Conservation (phyloP, 2,329 filamentous ascomycete genomes). For the Ceratocystis alfenasii region DNA sequence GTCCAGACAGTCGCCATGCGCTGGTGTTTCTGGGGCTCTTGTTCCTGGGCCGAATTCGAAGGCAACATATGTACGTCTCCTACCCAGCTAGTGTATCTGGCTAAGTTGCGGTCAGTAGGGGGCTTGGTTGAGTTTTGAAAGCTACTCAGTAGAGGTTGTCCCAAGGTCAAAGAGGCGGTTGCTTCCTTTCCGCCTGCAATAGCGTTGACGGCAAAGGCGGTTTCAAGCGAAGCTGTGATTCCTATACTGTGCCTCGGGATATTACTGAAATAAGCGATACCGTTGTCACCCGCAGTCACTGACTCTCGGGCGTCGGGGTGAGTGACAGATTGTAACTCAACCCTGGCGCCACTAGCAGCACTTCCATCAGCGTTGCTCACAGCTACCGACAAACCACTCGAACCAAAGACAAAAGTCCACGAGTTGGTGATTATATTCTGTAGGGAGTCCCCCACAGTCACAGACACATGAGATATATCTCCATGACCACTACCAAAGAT, state of each 20-base stretch:
- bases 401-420: slow-evolving; percentile 17
- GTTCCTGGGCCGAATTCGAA: neutral
- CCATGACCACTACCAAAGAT: slow-evolving; percentile 10
- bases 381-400: neutral
- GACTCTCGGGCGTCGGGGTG: slow-evolving; percentile 15
- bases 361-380: slow-evolving; percentile 15
- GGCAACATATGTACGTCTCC: slow-evolving; percentile 1
- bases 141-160: neutral
- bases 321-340: slow-evolving; percentile 4
- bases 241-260: slow-evolving; percentile 18
- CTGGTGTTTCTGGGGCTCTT: neutral
- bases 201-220: slow-evolving; percentile 12
- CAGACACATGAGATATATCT: slow-evolving; percentile 16
- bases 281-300: neutral
- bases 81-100: neutral
- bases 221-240: slow-evolving; percentile 13
- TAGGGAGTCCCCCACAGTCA: slow-evolving; percentile 12
- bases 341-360: slow-evolving; percentile 8
- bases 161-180: neutral
- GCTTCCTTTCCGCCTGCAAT: slow-evolving; percentile 15
- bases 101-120: neutral
- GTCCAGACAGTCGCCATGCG: slow-evolving; percentile 13
- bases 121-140: neutral
- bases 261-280: slow-evolving; percentile 13
- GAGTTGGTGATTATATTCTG: slow-evolving; percentile 16